Evolutionary conservation across 2,329 filamentous ascomycete species (phyloP).

Genomic region (Cladorrhinum sp.): DNA sequence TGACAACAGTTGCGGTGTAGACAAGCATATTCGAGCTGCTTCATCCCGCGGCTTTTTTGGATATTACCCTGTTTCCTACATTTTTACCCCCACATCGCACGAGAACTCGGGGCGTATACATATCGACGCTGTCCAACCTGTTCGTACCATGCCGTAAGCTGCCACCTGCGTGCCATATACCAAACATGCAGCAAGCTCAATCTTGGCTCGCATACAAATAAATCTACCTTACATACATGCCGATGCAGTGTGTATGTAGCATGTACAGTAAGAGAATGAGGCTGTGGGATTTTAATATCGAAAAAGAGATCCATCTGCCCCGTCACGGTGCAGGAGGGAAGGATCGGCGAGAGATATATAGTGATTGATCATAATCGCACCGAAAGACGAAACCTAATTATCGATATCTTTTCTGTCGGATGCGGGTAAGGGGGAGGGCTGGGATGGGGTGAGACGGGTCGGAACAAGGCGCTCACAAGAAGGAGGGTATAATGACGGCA

Average conservation of each 20-base stretch:
- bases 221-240: not conserved
- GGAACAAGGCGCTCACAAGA: not conserved
- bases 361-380: not conserved
- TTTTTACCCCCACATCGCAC: not conserved
- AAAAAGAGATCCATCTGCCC: no score
- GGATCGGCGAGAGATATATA: not conserved
- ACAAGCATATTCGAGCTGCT: not conserved
- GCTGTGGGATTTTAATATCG: no score
- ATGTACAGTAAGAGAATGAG: not conserved
- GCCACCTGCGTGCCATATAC: no score
- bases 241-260: not conserved
- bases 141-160: no score
- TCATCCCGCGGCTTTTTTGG: no score
- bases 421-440: not conserved
- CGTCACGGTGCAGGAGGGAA: no score
- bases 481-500: no score
- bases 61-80: no score
- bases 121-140: no score
- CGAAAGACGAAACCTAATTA: not conserved
- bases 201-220: not conserved
- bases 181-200: not conserved
- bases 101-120: no score
- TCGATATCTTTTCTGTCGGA: not conserved
- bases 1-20: not conserved
- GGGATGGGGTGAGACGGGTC: not conserved